Base-by-base conservation (phyloP, 2,329 filamentous ascomycete genomes). In the Pseudogymnoascus sp. region DNA sequence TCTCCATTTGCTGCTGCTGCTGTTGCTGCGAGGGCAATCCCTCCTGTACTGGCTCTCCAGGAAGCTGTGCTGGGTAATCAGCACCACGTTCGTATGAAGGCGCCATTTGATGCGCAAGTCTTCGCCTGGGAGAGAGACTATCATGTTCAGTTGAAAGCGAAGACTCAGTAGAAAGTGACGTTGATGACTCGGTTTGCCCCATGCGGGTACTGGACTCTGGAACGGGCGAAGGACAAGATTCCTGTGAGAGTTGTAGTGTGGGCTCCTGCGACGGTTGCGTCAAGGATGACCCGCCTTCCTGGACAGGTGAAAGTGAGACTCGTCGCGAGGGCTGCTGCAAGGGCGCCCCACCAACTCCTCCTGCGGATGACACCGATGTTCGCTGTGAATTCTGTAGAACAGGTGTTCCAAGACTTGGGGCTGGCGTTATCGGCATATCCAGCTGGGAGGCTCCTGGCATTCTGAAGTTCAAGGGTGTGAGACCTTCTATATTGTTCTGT, bases 1-100 rank as follows among this genome's bases (percentile, higher is more conserved):
- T 67, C 8, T 63, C 62, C 62, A 70, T 64, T 50, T 60, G 35
- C 33, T 66, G 65, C 15, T 59, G 64, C 15, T 65, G 44, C n/a
- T 54, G 44, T 33, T 17, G 7, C 4, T 15, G 47, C 29, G 47
- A 54, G n/a, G 8, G 29, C 2, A 33, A 21, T 54, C 15, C 29
- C 2, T 54, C 29, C 4, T 17, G 26, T 33, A 15, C 47, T 54
- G 47, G n/a, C 9, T 54, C n/a, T 33, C n/a, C n/a, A 54, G 15
- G 1, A 15, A 21, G 5, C n/a, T 54, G n/a, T 33, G 21, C 29
- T 13, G 4, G 29, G 15, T 33, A 2, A 2, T 35, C 47, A 10
- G 47, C 9, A 54, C 13, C 15, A 54, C 33, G 31, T n/a, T 54
- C 29, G 2, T 33, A 15, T 33, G 47, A 33, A 54, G 5, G 47